These are phyloP conservation scores for Eucalyptus lansdowneana DNA, from an alignment of 345 rosid genomes.

Conservation along the genomic window DNA sequence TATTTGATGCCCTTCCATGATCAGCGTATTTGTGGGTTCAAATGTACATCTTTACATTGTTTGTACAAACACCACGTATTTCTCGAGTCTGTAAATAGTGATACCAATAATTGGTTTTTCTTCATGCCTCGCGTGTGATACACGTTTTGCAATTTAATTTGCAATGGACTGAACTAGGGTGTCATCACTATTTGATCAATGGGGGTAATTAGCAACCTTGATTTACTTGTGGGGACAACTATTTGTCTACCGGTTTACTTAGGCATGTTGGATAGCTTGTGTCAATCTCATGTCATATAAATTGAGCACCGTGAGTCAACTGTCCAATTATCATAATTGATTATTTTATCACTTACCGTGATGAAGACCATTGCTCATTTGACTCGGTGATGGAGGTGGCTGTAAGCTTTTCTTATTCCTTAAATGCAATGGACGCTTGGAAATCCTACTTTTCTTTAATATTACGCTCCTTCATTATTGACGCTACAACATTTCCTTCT, in stretches of 20 bases:
- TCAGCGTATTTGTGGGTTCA: too few species aligned
- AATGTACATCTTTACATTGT: too few species aligned
- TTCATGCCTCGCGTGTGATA: background rate
- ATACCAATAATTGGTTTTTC: background rate
- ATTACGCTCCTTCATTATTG: background rate
- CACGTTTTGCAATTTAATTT: background rate
- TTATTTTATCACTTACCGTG: background rate
- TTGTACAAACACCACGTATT: background rate
- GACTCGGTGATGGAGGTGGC: background rate
- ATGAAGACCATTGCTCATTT: background rate
- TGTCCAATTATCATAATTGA: background rate
- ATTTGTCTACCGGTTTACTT: background rate
- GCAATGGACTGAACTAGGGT: background rate
- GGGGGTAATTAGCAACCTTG: background rate
- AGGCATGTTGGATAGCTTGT: background rate
- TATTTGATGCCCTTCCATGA: too few species aligned
- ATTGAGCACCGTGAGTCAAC: background rate
- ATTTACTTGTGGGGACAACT: background rate
- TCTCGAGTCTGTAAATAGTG: background rate
- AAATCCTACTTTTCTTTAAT: background rate
- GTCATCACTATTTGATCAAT: background rate
- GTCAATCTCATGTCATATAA: background rate
- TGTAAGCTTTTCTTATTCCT: background rate
- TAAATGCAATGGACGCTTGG: background rate
- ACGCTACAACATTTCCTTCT: background rate